Evolutionary conservation across 2,329 filamentous ascomycete genomes (phyloP).

Genomic region (Neofusicoccum umdonicola): DNA sequence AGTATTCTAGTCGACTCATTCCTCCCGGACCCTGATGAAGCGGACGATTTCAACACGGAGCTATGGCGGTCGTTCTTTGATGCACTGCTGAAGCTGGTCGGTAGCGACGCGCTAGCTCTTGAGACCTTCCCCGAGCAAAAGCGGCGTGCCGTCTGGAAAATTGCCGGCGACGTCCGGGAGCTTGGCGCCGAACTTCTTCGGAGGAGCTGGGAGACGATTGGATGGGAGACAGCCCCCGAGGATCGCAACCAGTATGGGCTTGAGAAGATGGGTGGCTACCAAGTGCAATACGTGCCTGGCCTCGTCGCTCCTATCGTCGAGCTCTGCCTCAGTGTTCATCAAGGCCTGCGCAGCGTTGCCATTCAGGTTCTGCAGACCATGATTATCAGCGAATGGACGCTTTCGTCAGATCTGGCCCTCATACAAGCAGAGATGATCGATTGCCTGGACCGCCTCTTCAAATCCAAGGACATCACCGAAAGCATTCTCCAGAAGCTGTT

Average conservation of each 20-base stretch:
- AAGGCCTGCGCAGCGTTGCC: constrained; percentile 82
- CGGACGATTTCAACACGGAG: constrained; percentile 87
- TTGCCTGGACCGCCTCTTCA: constrained; percentile 85
- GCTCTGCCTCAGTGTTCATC: constrained; percentile 91
- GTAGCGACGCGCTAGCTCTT: constrained; percentile 81
- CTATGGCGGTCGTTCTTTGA: constrained; percentile 93
- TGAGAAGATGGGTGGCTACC: constrained; percentile 86
- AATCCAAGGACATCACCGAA: constrained; percentile 82
- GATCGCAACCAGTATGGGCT: constrained; percentile 76
- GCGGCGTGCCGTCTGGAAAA: constrained; percentile 94
- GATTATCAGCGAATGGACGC: constrained; percentile 97
- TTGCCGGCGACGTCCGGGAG: constrained; percentile 92
- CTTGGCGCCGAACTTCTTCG: constrained; percentile 82
- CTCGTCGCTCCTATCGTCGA: constrained; percentile 90
- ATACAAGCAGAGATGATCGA: constrained; percentile 97
- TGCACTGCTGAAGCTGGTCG: constrained; percentile 82
- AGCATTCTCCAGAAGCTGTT: constrained; percentile 91
- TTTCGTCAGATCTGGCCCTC: constrained; percentile 86
- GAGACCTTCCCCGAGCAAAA: constrained; percentile 98
- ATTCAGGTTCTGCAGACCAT: constrained; percentile 94
- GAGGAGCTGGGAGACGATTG: constrained; percentile 89
- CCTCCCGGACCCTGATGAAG: constrained; percentile 84
- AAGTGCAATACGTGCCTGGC: constrained; percentile 95
- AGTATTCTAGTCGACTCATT: constrained; percentile 78
- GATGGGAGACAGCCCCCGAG: constrained; percentile 86